Conservation (phyloP, 441 rosid species). For the Jatropha podagrica region DNA sequence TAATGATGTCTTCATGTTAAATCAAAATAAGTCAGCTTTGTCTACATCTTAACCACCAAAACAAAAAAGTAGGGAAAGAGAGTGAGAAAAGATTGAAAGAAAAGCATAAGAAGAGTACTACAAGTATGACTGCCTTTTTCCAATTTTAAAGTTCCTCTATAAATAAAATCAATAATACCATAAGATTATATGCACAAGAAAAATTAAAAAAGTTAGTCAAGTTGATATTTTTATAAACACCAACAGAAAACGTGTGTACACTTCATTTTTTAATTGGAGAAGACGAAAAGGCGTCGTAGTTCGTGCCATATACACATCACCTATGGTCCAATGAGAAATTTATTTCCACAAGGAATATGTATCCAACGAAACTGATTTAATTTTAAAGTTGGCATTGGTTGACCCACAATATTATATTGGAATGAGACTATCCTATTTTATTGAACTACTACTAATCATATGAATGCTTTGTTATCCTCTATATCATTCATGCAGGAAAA, state of each 20-base stretch:
- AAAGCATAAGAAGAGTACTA: not conserved
- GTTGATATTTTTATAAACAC: not conserved
- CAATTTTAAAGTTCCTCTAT: not conserved
- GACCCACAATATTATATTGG: constrained; percentile 1
- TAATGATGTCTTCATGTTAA: constrained; percentile 18
- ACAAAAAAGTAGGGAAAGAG: not conserved
- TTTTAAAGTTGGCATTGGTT: not conserved
- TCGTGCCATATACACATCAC: not conserved
- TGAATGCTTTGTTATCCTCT: not conserved
- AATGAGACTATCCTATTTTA: not conserved
- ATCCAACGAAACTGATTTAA: not conserved
- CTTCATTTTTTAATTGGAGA: not conserved
- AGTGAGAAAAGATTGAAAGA: not conserved
- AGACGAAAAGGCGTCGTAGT: not conserved
- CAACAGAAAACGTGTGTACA: not conserved
- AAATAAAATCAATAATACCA: no score
- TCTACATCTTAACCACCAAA: not conserved
- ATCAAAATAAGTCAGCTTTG: constrained; percentile 10
- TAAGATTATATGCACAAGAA: no score
- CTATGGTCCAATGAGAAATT: not conserved
- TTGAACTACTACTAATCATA: no score
- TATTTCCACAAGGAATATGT: not conserved
- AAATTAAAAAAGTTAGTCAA: not conserved
- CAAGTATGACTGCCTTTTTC: not conserved
- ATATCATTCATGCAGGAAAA: not conserved